Evolutionary conservation across 495 filamentous ascomycete species (phyloP).

Genomic region (Aspergillus egyptiacus): DNA sequence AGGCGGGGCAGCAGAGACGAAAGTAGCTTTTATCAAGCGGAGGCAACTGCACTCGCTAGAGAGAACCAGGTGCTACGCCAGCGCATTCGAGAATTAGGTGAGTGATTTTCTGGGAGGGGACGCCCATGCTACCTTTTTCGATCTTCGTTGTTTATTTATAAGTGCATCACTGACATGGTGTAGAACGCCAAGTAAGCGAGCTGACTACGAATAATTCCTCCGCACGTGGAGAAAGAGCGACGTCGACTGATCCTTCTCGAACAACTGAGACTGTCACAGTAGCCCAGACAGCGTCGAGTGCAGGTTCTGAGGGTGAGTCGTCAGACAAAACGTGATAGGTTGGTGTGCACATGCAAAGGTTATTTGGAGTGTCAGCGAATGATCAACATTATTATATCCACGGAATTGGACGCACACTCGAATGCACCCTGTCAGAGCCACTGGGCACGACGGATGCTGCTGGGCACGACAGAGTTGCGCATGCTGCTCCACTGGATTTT

Average conservation of each 20-base stretch:
- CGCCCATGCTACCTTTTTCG: background rate
- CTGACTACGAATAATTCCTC: slow-evolving; percentile 18
- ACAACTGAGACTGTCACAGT: slow-evolving; percentile 17
- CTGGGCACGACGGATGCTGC: background rate
- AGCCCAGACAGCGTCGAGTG: slow-evolving; percentile 9
- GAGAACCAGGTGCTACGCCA: slow-evolving; percentile 92
- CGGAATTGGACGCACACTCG: background rate
- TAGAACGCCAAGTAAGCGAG: slow-evolving; percentile 37
- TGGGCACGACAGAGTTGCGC: slow-evolving; percentile 1
- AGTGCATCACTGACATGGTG: slow-evolving; percentile 7
- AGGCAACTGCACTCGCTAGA: slow-evolving; percentile 75
- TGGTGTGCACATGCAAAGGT: background rate
- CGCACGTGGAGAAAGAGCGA: slow-evolving; percentile 1
- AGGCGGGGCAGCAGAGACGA: slow-evolving; percentile 62
- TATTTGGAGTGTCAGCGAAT: background rate
- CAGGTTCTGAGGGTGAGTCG: slow-evolving; percentile 20
- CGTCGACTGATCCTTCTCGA: slow-evolving; percentile 10
- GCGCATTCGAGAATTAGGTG: slow-evolving; percentile 72
- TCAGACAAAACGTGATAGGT: slow-evolving; percentile 23
- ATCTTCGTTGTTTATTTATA: background rate
- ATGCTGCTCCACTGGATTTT: background rate
- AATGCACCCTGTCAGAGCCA: background rate
- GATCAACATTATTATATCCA: background rate
- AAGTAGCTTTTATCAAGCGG: slow-evolving; percentile 83
- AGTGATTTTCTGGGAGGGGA: slow-evolving; percentile 12